Evolutionary conservation across 2,329 filamentous ascomycete species (phyloP).

Genomic region (Thermothelomyces thermophilus): DNA sequence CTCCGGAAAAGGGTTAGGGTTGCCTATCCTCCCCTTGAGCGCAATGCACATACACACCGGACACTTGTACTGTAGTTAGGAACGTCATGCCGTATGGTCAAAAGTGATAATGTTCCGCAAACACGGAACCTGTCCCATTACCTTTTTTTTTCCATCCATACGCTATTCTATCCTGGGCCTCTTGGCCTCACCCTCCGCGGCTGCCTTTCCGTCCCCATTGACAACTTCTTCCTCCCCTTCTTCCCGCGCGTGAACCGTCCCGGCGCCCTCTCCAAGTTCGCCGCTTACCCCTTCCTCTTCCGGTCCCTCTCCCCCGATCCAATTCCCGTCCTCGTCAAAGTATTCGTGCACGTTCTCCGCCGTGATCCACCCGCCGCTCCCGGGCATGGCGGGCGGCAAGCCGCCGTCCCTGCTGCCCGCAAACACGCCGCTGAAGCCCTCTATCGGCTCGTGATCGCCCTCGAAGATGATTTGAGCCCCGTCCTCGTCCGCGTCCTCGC

Average conservation of each 20-base stretch:
- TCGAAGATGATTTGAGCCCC: conserved; percentile 45
- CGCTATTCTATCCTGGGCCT: conserved; percentile 18
- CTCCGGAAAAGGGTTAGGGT: neutral
- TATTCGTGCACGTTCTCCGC: conserved; percentile 83
- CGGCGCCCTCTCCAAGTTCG: conserved; percentile 25
- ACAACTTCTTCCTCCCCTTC: conserved; percentile 11
- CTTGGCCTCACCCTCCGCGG: conserved; percentile 17
- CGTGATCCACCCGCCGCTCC: conserved; percentile 79
- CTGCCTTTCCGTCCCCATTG: conserved; percentile 4
- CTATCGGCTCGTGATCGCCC: conserved; percentile 47
- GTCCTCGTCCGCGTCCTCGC: conserved; percentile 40
- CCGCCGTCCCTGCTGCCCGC: conserved; percentile 33
- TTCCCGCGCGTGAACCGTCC: conserved; percentile 19
- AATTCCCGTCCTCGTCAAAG: conserved; percentile 76
- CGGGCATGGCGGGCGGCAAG: conserved; percentile 61
- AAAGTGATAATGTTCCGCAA: too few relatives aligned
- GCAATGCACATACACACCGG: too few relatives aligned
- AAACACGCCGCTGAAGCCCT: conserved; percentile 51
- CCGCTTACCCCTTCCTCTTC: conserved; percentile 34
- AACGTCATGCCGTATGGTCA: too few relatives aligned
- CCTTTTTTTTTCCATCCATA: too few relatives aligned
- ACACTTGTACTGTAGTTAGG: too few relatives aligned
- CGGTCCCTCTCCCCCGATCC: conserved; percentile 47
- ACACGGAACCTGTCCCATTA: too few relatives aligned
- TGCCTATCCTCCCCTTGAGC: too few relatives aligned